A percentile compares a stretch with the other conserved stretches of the same genome.
phyloP scores from a whole-genome alignment of 1,284 basidiomycete species.

The Lignosus rhinocerotis region DNA sequence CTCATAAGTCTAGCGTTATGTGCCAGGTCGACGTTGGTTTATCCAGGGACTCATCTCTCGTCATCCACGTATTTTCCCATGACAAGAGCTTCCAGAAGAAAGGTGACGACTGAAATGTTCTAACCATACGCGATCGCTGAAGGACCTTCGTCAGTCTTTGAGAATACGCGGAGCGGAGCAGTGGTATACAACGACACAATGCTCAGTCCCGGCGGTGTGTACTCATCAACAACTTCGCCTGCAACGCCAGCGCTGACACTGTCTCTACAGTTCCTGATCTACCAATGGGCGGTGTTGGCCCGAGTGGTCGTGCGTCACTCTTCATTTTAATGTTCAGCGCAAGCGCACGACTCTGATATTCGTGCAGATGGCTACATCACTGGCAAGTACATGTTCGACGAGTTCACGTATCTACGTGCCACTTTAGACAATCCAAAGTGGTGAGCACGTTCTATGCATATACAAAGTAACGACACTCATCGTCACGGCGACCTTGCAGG shows the following conservation, averaged over 20 bases:
- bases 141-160: slow-evolving; percentile 46
- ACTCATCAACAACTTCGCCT: background rate
- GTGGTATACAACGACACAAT: slow-evolving; percentile 60
- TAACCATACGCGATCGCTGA: background rate
- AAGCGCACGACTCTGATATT: background rate
- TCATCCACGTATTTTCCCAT: slow-evolving; percentile 49
- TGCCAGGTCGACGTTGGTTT: background rate
- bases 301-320: slow-evolving; percentile 59
- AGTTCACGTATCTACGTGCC: slow-evolving; percentile 65
- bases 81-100: background rate
- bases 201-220: slow-evolving; percentile 42
- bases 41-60: slow-evolving; percentile 68
- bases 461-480: background rate
- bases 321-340: background rate
- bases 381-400: slow-evolving; percentile 63
- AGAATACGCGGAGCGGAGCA: slow-evolving; percentile 64
- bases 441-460: slow-evolving; percentile 33
- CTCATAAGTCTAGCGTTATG: background rate
- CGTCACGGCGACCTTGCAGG: slow-evolving; percentile 1
- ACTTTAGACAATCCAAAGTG: slow-evolving; percentile 62
- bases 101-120: too few relatives aligned
- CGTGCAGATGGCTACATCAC: slow-evolving; percentile 57
- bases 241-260: background rate
- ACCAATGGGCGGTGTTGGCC: slow-evolving; percentile 70
- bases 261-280: slow-evolving; percentile 45